A percentile compares a stretch with the other conserved stretches of the same genome.
Evolutionary conservation across 495 filamentous ascomycete species (phyloP).

Genomic region (Penicillium malachiteum): DNA sequence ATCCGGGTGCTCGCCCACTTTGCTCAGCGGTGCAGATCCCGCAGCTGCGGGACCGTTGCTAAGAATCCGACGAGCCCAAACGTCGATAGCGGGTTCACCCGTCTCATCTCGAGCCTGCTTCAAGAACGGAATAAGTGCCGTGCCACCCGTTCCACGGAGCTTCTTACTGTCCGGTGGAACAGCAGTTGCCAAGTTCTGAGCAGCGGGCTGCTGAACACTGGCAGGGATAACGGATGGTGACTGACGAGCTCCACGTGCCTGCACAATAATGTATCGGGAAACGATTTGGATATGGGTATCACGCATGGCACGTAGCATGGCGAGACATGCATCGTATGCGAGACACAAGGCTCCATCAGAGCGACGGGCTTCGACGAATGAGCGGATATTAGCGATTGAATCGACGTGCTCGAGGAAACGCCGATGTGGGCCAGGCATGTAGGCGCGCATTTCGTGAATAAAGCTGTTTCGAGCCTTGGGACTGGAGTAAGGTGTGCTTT

Average conservation of each 20-base stretch:
- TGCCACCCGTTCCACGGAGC: conserved; percentile 88
- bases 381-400: conserved; percentile 81
- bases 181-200: conserved; percentile 66
- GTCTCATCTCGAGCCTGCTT: conserved; percentile 97
- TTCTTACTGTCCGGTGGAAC: conserved; percentile 50
- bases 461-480: conserved; percentile 68
- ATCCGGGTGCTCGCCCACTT: conserved; percentile 62
- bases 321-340: conserved; percentile 87
- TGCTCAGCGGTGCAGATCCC: conserved; percentile 54
- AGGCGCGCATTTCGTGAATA: conserved; percentile 91
- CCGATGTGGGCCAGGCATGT: conserved; percentile 93
- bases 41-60: conserved; percentile 50
- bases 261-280: conserved; percentile 87
- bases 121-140: conserved; percentile 87
- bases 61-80: conserved; percentile 75
- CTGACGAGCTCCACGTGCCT: conserved; percentile 53
- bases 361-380: conserved; percentile 68
- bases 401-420: conserved; percentile 82
- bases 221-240: conserved; percentile 45
- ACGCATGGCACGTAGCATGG: conserved; percentile 84
- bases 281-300: conserved; percentile 97
- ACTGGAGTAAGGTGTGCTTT: conserved; percentile 11
- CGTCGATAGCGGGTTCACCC: conserved; percentile 83
- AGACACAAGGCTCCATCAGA: conserved; percentile 64
- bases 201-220: conserved; percentile 41